phyloP scores from a whole-genome alignment of 805 yeast species.

The Komagataella ulmi region DNA sequence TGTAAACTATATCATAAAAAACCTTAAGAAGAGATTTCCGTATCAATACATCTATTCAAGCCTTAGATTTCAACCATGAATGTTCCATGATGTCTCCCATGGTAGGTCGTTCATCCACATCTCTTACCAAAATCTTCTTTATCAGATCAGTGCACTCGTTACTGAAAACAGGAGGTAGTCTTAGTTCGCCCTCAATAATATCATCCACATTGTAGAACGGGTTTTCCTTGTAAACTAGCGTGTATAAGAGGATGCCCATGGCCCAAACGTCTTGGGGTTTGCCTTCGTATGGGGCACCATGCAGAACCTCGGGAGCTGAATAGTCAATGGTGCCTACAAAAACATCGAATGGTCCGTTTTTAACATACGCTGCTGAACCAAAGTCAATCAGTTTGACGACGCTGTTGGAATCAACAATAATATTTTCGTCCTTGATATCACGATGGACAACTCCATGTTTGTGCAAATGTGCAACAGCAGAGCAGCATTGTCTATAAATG shows the following conservation, averaged over 20 bases:
- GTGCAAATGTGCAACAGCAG: slow-evolving; percentile 85
- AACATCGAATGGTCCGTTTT: slow-evolving; percentile 91
- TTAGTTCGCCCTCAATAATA: slow-evolving; percentile 79
- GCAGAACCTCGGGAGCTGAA: slow-evolving; percentile 92
- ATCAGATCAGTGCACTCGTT: slow-evolving; percentile 51
- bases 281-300: slow-evolving; percentile 84
- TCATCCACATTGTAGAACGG: slow-evolving; percentile 95
- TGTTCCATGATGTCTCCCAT: slow-evolving; percentile 59
- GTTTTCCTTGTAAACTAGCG: slow-evolving; percentile 83
- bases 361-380: slow-evolving; percentile 92
- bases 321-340: slow-evolving; percentile 96
- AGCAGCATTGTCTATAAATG: slow-evolving; percentile 67
- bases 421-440: slow-evolving; percentile 47
- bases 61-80: slow-evolving; percentile 38
- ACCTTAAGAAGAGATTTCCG: too few species aligned
- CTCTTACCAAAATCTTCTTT: slow-evolving; percentile 51
- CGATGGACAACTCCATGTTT: slow-evolving; percentile 87
- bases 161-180: slow-evolving; percentile 54
- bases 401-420: slow-evolving; percentile 46
- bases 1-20: too few species aligned
- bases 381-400: slow-evolving; percentile 88
- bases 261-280: slow-evolving; percentile 98
- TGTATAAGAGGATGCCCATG: slow-evolving; percentile 79
- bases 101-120: slow-evolving; percentile 54
- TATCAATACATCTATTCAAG: too few species aligned